Base-by-base conservation (phyloP, 768 basidiomycete species). In the Leccinum variicolor region DNA sequence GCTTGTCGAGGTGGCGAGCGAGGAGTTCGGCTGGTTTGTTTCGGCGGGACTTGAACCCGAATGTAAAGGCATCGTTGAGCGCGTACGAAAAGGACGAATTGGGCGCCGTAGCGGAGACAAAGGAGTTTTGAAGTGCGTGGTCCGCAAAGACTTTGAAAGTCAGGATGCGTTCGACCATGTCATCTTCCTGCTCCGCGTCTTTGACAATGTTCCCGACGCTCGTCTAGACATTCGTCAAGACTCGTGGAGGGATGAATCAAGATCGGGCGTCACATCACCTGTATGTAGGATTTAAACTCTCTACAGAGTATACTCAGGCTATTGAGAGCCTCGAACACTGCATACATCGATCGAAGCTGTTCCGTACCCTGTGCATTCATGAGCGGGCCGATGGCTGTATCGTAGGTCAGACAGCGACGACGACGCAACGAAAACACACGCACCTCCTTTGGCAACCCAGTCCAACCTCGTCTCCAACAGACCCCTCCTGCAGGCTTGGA, bases 21-120 rank as follows among this genome's bases (percentile, higher is more conserved):
- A 95, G 88, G 84, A 94, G 86, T 73, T 96, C 94, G 0, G 94
- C 93, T 7, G 93, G 92, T 66, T 91, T 94, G 66, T 84, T 87
- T 28, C 85, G 81, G 45, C 88, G 83, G 2, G 81, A 79, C 69
- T 86, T 86, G 76, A 94, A 94, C 23, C 88, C 91, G 28, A 65
- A 74, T 3, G 79, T 72, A 71, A 95, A 94, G 1, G 88, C 88
- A 54, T 91, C 88, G 2, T 76, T 76, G 11, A 89, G 75, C 1
- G 89, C 88, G 58, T 91, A 88, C 4, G 75, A 62, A 67, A 90
- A 90, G 5, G 83, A 79, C 51, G 78, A 70, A 66, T 84, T 81
- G 1, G 79, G 73, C 11, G 69, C 73, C n/a, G 57, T 57, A 5
- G 75, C 51, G 2, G 76, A 76, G 17, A 79, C 64, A 69, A 92